Conservation (phyloP, 495 filamentous ascomycete genomes). For the Aspergillus steynii region DNA sequence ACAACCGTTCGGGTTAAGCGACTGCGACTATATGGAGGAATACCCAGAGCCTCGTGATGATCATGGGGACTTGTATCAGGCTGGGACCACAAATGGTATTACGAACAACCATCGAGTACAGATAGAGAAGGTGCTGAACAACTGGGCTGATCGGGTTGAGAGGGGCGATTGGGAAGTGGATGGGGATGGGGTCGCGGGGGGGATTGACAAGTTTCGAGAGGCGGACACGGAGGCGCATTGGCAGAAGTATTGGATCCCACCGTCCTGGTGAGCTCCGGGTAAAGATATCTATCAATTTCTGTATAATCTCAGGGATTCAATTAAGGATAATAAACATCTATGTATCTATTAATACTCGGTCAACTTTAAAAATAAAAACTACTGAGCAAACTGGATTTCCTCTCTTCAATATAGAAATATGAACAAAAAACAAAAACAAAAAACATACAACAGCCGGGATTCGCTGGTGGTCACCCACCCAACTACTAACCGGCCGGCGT, state of each 20-base stretch:
- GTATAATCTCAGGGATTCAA: no score
- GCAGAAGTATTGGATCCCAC: conserved; percentile 35
- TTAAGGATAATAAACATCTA: no score
- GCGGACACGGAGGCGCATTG: conserved; percentile 32
- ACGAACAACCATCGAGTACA: conserved; percentile 9
- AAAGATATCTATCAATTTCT: no score
- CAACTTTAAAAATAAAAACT: no score
- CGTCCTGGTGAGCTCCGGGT: conserved; percentile 26
- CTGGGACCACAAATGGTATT: conserved; percentile 14
- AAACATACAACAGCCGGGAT: no score
- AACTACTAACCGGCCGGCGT: no score
- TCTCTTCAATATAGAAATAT: no score
- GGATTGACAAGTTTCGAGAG: conserved; percentile 41
- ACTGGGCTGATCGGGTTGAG: conserved; percentile 40
- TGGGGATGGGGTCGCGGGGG: conserved; percentile 36
- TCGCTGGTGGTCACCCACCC: no score
- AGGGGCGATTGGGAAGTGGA: conserved; percentile 42
- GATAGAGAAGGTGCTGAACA: conserved; percentile 15
- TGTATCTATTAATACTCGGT: no score
- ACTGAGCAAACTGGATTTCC: no score
- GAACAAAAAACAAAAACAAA: no score
- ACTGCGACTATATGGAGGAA: conserved; percentile 3
- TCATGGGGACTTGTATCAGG: conserved; percentile 13
- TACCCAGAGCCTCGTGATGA: conserved; percentile 7
- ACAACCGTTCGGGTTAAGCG: conserved; percentile 6